Evolutionary conservation across 208 protist species (phyloP), one percentile per base, ranked within the genome.

Genomic region (Leishmania braziliensis): DNA sequence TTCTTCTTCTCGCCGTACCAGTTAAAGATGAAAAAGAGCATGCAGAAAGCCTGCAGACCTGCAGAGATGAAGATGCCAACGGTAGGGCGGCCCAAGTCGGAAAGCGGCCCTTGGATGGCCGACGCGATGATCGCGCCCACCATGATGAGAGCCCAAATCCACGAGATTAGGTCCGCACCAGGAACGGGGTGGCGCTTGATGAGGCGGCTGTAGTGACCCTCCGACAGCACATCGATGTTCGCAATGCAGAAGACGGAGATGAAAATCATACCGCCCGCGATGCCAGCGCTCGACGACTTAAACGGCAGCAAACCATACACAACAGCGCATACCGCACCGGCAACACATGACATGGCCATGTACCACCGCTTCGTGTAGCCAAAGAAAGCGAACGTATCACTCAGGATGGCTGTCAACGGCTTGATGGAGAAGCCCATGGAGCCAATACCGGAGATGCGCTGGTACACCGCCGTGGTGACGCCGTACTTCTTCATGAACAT

Each of bases 281-380:
- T 85, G 48, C 54, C 71, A n/a, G 84, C 90, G 79, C 83, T 91
- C 43, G 80, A 78, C 71, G 68, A 46, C 71, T 73, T 86, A 33
- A 84, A 83, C 0, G 90, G 90, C 53, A 93, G 76, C 3, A 90
- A 56, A 54, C 82, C 88, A 69, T 88, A 91, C 29, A 80, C 86
- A 29, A 93, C 74, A 14, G 86, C 56, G 69, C 81, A 89, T 33
- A 77, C 85, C 33, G 70, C 80, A 50, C 86, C 84, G 26, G 80
- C 60, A 5, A 91, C 58, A 65, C 84, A 89, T 12, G 90, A 89
- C 29, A 77, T 20, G 12, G 79, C 65, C 86, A 92, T 88, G 86
- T 91, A 91, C 84, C 83, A 92, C 29, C 88, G 84, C 82, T 93
- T 93, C 62, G 84, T 90, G 80, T 89, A 93, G 58, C 88, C 84